Conservation (phyloP, 495 filamentous ascomycete species). For the Trichocladium antarcticum region DNA sequence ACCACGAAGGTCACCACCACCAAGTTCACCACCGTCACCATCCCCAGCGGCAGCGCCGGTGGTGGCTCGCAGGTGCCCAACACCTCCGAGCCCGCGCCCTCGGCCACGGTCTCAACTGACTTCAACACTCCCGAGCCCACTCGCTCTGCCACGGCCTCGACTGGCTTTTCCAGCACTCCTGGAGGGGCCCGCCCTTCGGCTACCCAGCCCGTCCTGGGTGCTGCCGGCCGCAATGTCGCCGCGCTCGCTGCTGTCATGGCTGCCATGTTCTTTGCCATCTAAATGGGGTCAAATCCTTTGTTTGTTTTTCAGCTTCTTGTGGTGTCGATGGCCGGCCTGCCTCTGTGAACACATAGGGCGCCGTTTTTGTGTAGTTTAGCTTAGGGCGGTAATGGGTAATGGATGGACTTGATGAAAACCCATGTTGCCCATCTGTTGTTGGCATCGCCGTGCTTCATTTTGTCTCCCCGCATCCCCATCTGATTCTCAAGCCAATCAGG, state of each 20-base stretch:
- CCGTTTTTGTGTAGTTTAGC: not conserved
- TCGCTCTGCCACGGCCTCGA: not conserved
- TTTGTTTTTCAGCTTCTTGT: constrained; percentile 2
- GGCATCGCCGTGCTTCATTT: no score
- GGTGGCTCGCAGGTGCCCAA: not conserved
- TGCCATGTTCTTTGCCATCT: constrained; percentile 18
- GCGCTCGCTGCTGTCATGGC: constrained; percentile 15
- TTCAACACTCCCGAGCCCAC: not conserved
- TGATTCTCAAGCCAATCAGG: no score
- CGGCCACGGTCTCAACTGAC: constrained; percentile 3
- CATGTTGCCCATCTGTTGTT: no score
- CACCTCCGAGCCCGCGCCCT: not conserved
- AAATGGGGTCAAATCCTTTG: not conserved
- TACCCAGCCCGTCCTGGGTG: constrained; percentile 16
- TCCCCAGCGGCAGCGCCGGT: constrained; percentile 5
- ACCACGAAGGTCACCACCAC: constrained; percentile 4
- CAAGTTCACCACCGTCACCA: constrained; percentile 20
- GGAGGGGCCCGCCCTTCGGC: constrained; percentile 1
- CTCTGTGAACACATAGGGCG: not conserved
- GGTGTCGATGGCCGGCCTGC: not conserved
- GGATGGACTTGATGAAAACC: not conserved
- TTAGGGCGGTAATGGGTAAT: not conserved
- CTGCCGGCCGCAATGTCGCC: constrained; percentile 21
- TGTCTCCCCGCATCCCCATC: no score
- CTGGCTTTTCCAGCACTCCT: constrained; percentile 2